These are phyloP conservation scores for Albugo candida DNA, from an alignment of 352 stramenopile species.

Conservation along the genomic window DNA sequence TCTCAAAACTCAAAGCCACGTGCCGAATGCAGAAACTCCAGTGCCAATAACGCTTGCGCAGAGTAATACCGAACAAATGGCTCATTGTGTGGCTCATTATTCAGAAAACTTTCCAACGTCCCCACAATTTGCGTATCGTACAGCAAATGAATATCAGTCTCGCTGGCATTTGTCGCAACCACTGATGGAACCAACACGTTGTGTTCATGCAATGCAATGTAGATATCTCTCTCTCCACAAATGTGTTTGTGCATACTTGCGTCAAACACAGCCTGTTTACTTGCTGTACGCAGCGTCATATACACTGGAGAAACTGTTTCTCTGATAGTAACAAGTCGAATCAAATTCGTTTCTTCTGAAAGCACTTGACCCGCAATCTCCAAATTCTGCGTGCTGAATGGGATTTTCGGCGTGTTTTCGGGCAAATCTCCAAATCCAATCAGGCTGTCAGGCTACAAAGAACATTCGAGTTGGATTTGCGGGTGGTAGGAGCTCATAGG, in stretches of 20 bases:
- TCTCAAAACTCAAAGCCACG: slow-evolving; percentile 1
- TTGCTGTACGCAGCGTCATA: slow-evolving; percentile 57
- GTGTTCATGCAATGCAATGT: slow-evolving; percentile 59
- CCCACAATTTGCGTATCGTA: slow-evolving; percentile 69
- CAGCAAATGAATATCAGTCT: slow-evolving; percentile 69
- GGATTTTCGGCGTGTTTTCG: not conserved
- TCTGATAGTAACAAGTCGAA: slow-evolving; percentile 51
- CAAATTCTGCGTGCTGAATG: slow-evolving; percentile 22
- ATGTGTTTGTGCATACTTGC: slow-evolving; percentile 69
- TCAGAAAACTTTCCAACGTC: slow-evolving; percentile 57
- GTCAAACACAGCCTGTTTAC: slow-evolving; percentile 66
- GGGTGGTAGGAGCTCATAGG: not conserved
- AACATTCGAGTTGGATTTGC: not conserved
- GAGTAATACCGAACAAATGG: slow-evolving; percentile 72
- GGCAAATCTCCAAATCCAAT: too few species aligned
- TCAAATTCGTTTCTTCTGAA: slow-evolving; percentile 49
- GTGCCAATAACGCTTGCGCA: slow-evolving; percentile 58
- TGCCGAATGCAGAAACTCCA: slow-evolving; percentile 70
- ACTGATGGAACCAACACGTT: slow-evolving; percentile 53
- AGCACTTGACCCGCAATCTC: slow-evolving; percentile 56
- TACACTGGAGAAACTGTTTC: slow-evolving; percentile 24
- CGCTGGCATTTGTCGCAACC: slow-evolving; percentile 42
- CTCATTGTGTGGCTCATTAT: slow-evolving; percentile 43
- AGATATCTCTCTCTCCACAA: slow-evolving; percentile 63
- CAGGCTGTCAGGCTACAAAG: not conserved